phyloP scores from a whole-genome alignment of 2,329 filamentous ascomycete genomes.

The Metarhizium humberi region DNA sequence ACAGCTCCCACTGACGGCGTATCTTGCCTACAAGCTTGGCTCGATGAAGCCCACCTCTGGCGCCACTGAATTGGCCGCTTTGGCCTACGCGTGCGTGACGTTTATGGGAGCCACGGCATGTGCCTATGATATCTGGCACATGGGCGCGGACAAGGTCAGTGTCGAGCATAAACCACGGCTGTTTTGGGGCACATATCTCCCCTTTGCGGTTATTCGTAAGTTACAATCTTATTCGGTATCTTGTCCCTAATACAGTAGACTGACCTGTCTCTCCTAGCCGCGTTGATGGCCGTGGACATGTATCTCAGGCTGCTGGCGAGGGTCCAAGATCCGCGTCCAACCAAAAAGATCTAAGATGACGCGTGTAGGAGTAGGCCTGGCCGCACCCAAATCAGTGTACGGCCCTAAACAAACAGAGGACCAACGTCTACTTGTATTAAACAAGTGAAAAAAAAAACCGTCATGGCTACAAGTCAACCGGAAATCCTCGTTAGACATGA shows the following conservation, averaged over 20 bases:
- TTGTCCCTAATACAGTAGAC: background rate
- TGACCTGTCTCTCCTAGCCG: slow-evolving; percentile 24
- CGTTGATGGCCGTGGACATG: slow-evolving; percentile 45
- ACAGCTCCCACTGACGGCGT: slow-evolving; percentile 40
- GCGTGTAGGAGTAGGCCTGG: too few relatives aligned
- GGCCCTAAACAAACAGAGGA: too few relatives aligned
- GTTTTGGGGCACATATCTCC: slow-evolving; percentile 39
- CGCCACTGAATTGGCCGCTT: slow-evolving; percentile 36
- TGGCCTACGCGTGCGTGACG: slow-evolving; percentile 43
- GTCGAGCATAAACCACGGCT: slow-evolving; percentile 35
- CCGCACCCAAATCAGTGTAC: too few relatives aligned
- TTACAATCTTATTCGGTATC: slow-evolving; percentile 6
- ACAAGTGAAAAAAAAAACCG: too few relatives aligned
- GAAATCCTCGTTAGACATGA: background rate
- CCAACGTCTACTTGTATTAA: too few relatives aligned
- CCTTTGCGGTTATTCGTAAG: slow-evolving; percentile 45
- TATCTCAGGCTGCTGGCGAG: slow-evolving; percentile 38
- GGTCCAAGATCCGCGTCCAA: slow-evolving; percentile 13
- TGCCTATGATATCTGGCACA: slow-evolving; percentile 38
- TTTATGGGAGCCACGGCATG: slow-evolving; percentile 42
- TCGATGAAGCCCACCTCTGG: slow-evolving; percentile 25
- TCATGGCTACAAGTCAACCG: background rate
- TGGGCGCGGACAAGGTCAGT: slow-evolving; percentile 37
- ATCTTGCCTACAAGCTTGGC: slow-evolving; percentile 33
- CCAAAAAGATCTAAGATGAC: background rate